Percentiles rank a stretch among this genome's conserved stretches.
These are phyloP conservation scores for Pulveroboletus sp. DNA, from an alignment of 768 basidiomycete genomes.

Conservation along the genomic window DNA sequence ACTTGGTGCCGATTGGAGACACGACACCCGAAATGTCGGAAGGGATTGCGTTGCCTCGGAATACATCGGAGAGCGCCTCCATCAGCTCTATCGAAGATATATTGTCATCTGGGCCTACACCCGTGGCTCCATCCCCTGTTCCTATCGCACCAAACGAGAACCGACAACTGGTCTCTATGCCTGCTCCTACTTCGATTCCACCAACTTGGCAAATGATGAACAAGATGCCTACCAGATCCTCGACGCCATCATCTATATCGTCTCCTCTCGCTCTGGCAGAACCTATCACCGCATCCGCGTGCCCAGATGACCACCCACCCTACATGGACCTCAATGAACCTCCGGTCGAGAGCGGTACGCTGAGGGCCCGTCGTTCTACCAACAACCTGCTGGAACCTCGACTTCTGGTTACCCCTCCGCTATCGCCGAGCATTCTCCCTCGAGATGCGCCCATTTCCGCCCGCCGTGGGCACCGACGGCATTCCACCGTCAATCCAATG, in stretches of 20 bases:
- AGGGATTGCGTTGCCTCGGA: constrained; percentile 11
- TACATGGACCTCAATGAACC: constrained; percentile 65
- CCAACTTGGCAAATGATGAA: constrained; percentile 39
- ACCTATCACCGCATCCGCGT: constrained; percentile 72
- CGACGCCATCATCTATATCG: constrained; percentile 85
- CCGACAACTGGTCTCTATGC: constrained; percentile 30
- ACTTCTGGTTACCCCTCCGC: constrained; percentile 69
- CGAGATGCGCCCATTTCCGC: constrained; percentile 43
- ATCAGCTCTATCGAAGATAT: constrained; percentile 25
- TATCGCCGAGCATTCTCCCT: constrained; percentile 59
- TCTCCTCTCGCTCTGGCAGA: constrained; percentile 84
- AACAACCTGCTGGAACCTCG: constrained; percentile 65
- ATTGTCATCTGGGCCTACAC: constrained; percentile 61
- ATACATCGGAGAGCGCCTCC: constrained; percentile 15
- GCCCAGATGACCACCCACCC: constrained; percentile 58
- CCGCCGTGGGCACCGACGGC: constrained; percentile 64
- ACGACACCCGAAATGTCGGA: constrained; percentile 23
- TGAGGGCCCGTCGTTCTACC: constrained; percentile 64
- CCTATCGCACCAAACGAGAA: constrained; percentile 19
- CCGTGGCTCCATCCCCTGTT: constrained; percentile 53
- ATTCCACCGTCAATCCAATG: constrained; percentile 67
- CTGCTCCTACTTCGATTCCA: constrained; percentile 43
- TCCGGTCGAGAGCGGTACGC: constrained; percentile 35
- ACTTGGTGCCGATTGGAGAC: constrained; percentile 32
- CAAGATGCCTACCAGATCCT: constrained; percentile 71